These are phyloP conservation scores for Aspergillus carbonarius DNA, from an alignment of 2,329 filamentous ascomycete species.

Conservation along the genomic window DNA sequence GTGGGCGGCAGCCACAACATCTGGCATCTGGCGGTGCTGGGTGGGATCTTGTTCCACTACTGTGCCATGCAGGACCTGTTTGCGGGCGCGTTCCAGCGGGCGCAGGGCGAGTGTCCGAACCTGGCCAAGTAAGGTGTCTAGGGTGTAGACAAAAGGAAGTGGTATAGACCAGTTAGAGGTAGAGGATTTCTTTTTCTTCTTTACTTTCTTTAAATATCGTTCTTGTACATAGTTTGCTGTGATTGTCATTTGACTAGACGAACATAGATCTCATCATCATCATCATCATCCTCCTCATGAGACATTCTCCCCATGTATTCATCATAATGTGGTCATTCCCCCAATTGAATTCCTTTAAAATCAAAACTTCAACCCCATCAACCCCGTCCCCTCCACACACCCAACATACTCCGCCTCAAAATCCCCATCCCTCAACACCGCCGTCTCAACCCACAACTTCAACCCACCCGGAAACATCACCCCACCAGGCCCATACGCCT, in stretches of 20 bases:
- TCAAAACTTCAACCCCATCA: constrained; percentile 4
- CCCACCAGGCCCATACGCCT: constrained; percentile 13
- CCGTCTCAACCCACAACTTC: constrained; percentile 19
- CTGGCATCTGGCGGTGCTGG: constrained; percentile 92
- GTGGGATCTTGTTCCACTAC: constrained; percentile 97
- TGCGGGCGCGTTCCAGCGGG: constrained; percentile 69
- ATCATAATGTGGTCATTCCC: neutral
- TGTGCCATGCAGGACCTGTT: constrained; percentile 96
- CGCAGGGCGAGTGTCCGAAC: constrained; percentile 50
- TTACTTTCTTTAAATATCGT: neutral
- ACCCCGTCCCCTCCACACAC: constrained; percentile 19
- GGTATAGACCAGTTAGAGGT: neutral
- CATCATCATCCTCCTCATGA: no score
- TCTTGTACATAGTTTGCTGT: constrained; percentile 4
- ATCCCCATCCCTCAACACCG: constrained; percentile 13
- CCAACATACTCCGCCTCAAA: constrained; percentile 22
- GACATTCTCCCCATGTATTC: no score
- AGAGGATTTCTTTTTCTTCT: neutral
- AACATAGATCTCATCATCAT: neutral
- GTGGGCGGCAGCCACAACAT: constrained; percentile 94
- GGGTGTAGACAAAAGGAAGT: neutral
- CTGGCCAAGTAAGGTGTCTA: constrained; percentile 12
- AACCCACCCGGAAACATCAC: constrained; percentile 7
- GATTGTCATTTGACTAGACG: neutral
- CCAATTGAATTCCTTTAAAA: neutral